Evolutionary conservation across 2,329 filamentous ascomycete genomes (phyloP), one percentile per base, ranked within the genome.

Genomic region (Sordariomycetes sp.): DNA sequence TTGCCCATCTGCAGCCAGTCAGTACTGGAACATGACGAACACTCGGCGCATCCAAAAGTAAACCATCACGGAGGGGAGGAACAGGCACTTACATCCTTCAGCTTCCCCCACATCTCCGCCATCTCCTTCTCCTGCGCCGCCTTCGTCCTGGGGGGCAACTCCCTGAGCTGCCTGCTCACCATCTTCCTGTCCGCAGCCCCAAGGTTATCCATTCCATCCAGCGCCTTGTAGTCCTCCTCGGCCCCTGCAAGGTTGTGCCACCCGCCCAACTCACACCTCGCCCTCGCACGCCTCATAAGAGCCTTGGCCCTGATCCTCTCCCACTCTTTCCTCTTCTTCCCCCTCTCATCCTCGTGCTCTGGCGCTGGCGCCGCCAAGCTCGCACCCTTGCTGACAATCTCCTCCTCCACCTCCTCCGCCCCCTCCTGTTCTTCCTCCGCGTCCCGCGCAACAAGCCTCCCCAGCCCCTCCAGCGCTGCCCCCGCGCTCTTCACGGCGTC

Each of bases 81-180:
- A 24, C n/a, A 24, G 13, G 20, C 55, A 76, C 80, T 73, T 62
- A 84, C 81, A 63, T 86, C 84, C 68, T 95, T 96, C 64, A 99
- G 72, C 74, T 97, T 96, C 20, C 87, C 89, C 90, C 96, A 95
- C 90, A 97, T 96, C 72, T 99, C 92, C 2, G 81, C 85, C 80
- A 94, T 89, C 71, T 99, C 94, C 63, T 79, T 80, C 66, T 96
- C 86, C 71, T 90, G 89, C 1, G 91, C 90, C 20, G 80, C 80
- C 62, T 92, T 88, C 54, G 90, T 79, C 60, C 79, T 77, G 1
- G 78, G 74, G 1, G 89, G 89, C 45, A 97, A 71, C 24, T 75
- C 73, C 15, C 76, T 70, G 59, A 95, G 74, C 63, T 90, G 86
- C 32, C 75, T 71, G 56, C 82, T 76, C 1, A 95, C 86, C 17